Evolutionary conservation across 805 yeast genomes (phyloP).

Genomic region (Ogataea philodendri): DNA sequence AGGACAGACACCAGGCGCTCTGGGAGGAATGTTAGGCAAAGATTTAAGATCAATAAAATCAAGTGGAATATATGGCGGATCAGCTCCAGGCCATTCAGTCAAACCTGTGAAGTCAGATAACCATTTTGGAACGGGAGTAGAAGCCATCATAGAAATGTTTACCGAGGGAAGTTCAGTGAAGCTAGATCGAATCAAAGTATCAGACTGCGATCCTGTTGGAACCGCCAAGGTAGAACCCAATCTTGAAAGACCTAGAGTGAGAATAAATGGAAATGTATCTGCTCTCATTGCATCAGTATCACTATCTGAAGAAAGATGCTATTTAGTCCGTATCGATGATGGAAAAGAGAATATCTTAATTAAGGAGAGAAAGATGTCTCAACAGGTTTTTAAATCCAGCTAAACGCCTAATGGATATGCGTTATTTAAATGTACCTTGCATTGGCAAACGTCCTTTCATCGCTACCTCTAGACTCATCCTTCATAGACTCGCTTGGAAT

Average conservation of each 20-base stretch:
- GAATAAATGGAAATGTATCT: neutral
- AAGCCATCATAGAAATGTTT: constrained; percentile 28
- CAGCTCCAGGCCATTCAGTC: constrained; percentile 76
- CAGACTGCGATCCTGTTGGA: constrained; percentile 1
- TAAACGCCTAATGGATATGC: constrained; percentile 8
- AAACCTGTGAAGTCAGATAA: constrained; percentile 70
- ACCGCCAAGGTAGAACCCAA: constrained; percentile 2
- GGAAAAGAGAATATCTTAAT: too few species aligned
- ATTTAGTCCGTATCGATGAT: too few species aligned
- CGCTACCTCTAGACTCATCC: constrained; percentile 2
- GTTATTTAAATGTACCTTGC: constrained; percentile 4
- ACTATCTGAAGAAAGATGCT: neutral
- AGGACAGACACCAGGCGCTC: constrained; percentile 61
- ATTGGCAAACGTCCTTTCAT: constrained; percentile 5
- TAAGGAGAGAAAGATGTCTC: too few species aligned
- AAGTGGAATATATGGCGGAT: constrained; percentile 85
- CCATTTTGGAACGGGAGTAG: constrained; percentile 69
- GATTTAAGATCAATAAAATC: constrained; percentile 59
- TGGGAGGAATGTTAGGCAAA: constrained; percentile 49
- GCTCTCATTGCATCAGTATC: neutral
- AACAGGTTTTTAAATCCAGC: neutral
- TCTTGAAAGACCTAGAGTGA: neutral
- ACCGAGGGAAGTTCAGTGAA: constrained; percentile 20
- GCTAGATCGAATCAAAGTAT: neutral
- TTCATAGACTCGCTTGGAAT: constrained; percentile 7